Evolutionary conservation across 176 grass and related monocot species (phyloP), one percentile per base, ranked within the genome.

Genomic region (Triticum monococcum): DNA sequence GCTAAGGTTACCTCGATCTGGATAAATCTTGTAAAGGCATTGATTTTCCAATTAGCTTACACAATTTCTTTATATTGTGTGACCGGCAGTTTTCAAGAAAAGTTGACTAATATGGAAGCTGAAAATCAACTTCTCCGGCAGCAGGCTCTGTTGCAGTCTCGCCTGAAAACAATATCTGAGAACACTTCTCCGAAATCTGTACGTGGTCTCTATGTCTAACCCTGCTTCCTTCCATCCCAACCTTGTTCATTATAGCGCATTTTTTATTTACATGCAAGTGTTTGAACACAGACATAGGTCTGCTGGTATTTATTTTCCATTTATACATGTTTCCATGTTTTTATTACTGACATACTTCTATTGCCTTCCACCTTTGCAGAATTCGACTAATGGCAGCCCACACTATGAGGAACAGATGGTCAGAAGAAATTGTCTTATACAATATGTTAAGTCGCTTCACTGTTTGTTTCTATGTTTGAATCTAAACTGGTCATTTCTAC

Each of bases 81-180:
- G 62, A 68, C 78, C 57, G 54, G 54, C 82, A 98, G 96, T 83
- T 91, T 98, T 82, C 88, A 94, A 91, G 90, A 92, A 72, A 98
- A 98, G 83, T 64, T 98, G 31, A 90, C 92, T 48, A 95, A 78
- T 84, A 94, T 96, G 93, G 96, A 94, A 91, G 91, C 90, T 61
- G 96, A 98, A 94, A 94, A 96, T 83, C 93, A 98, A 79, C 79
- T 98, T 81, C 84, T 98, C 67, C 82, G 90, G 67, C 87, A 94
- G 80, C 93, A 98, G 71, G 88, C 90, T 0, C 62, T 98, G 61
- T 84, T 91, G 73, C 88, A 52, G 76, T 71, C 90, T 67, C 70
- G 86, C 64, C 30, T 78, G 48, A 94, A 81, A 89, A 86, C 85
- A 84, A 62, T 76, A 85, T 86, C 79, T 17, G 89, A 94, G 66